phyloP scores from a whole-genome alignment of 306 rosid species.

The Pachyrhizus erosus region DNA sequence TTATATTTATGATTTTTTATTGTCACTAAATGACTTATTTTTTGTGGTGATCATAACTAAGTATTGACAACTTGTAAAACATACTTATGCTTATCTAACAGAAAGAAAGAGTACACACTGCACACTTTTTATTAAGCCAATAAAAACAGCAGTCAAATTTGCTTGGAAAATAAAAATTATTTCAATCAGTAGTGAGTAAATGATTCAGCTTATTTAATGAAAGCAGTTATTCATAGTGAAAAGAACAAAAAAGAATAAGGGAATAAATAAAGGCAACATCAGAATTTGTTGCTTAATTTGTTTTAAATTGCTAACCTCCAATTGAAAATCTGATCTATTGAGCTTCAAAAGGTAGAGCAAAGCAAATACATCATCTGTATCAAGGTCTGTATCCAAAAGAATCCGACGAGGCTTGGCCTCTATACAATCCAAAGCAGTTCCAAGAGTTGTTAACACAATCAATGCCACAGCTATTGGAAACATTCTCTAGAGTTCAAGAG shows the following conservation, averaged over 20 bases:
- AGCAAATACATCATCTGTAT: constrained; percentile 84
- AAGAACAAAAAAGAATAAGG: too few species aligned
- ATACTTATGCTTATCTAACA: neutral
- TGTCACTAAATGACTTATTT: too few species aligned
- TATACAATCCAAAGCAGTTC: neutral
- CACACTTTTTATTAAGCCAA: constrained; percentile 26
- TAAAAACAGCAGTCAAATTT: constrained; percentile 25
- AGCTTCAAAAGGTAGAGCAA: constrained; percentile 86
- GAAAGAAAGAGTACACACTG: too few species aligned
- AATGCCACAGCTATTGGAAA: constrained; percentile 41
- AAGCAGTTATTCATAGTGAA: neutral
- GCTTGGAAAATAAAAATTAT: neutral
- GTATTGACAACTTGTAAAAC: constrained; percentile 15
- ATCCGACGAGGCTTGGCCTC: constrained; percentile 66
- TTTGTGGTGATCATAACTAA: too few species aligned
- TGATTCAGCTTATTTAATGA: neutral
- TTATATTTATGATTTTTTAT: too few species aligned
- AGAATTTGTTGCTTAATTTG: too few species aligned
- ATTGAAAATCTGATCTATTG: constrained; percentile 76
- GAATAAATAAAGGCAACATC: too few species aligned
- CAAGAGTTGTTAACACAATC: constrained; percentile 35
- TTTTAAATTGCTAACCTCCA: constrained; percentile 59
- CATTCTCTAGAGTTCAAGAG: constrained; percentile 39
- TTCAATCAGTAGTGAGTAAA: neutral
- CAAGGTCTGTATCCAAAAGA: constrained; percentile 86